A percentile compares a stretch with the other conserved stretches of the same genome.
phyloP scores from a whole-genome alignment of 352 stramenopile species.

The Pythium myriotylum region DNA sequence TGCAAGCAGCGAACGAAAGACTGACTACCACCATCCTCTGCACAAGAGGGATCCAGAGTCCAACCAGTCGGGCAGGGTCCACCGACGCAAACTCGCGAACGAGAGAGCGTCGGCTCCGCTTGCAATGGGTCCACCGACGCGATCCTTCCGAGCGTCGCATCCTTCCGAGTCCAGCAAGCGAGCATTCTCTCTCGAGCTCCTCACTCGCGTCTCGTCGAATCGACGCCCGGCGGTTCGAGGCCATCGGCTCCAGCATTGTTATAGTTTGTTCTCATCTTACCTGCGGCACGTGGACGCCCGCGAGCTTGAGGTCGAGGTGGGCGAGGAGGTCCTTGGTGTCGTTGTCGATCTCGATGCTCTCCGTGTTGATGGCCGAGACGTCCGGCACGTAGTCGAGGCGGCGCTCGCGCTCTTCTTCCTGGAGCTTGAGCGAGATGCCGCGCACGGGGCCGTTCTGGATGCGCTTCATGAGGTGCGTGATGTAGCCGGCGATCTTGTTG shows the following conservation, averaged over 20 bases:
- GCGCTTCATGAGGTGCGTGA: conserved; percentile 99
- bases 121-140: conserved; percentile 72
- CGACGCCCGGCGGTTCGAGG: not conserved
- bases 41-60: conserved; percentile 27
- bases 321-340: conserved; percentile 99
- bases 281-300: conserved; percentile 88
- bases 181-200: too few relatives aligned
- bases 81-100: conserved; percentile 7
- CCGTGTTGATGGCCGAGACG: conserved; percentile 93
- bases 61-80: conserved; percentile 18
- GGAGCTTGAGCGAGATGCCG: conserved; percentile 99
- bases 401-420: conserved; percentile 99
- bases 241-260: conserved; percentile 80
- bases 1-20: conserved; percentile 24
- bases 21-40: too few relatives aligned
- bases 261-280: conserved; percentile 60
- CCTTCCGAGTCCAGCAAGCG: too few relatives aligned
- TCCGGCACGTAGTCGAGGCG: conserved; percentile 99
- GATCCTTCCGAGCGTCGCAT: conserved; percentile 11
- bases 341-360: conserved; percentile 97
- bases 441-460: conserved; percentile 99
- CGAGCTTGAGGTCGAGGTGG: conserved; percentile 93
- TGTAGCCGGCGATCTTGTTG: conserved; percentile 99
- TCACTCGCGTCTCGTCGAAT: too few relatives aligned
- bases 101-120: conserved; percentile 20